Evolutionary conservation across 139 green algal species (phyloP).

Genomic region (Helicosporidium sp.): DNA sequence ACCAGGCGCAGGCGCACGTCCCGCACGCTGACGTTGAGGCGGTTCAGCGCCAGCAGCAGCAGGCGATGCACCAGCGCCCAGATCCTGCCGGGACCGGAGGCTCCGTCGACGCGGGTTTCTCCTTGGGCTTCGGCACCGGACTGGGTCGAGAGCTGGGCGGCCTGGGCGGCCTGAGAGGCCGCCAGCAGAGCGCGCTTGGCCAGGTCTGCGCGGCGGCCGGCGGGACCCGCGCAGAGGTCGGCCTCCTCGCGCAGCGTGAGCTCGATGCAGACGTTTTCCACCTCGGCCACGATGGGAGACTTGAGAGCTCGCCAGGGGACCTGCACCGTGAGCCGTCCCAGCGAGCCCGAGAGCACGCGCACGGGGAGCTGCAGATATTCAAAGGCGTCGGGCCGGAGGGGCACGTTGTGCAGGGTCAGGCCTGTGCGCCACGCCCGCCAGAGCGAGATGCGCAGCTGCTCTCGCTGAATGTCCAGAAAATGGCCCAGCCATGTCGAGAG

Average conservation of each 20-base stretch:
- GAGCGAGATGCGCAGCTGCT: constrained; percentile 29
- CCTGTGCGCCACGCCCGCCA: constrained; percentile 32
- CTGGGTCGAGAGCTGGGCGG: too few relatives aligned
- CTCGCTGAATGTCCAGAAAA: constrained; percentile 30
- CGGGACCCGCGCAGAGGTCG: constrained; percentile 15
- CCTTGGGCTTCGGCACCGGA: too few relatives aligned
- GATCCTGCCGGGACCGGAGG: constrained; percentile 8
- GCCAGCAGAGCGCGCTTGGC: constrained; percentile 54
- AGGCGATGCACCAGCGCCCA: constrained; percentile 31
- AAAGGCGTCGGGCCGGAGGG: constrained; percentile 26
- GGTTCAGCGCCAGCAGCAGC: constrained; percentile 36
- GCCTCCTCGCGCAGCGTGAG: constrained; percentile 6
- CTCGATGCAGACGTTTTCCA: constrained; percentile 14
- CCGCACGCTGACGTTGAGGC: constrained; percentile 44
- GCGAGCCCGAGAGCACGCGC: constrained; percentile 11
- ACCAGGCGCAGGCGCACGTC: constrained; percentile 46
- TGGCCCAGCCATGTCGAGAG: constrained; percentile 28
- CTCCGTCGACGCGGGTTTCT: too few relatives aligned
- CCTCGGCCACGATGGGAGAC: constrained; percentile 18
- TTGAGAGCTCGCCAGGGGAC: constrained; percentile 22
- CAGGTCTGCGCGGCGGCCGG: constrained; percentile 19
- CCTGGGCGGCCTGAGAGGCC: too few relatives aligned
- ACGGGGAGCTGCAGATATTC: constrained; percentile 32
- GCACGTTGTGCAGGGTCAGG: constrained; percentile 27
- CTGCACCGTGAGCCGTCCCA: constrained; percentile 21